Evolutionary conservation across 257 asterid genomes (phyloP).

Genomic region (Nicotiana noctiflora): DNA sequence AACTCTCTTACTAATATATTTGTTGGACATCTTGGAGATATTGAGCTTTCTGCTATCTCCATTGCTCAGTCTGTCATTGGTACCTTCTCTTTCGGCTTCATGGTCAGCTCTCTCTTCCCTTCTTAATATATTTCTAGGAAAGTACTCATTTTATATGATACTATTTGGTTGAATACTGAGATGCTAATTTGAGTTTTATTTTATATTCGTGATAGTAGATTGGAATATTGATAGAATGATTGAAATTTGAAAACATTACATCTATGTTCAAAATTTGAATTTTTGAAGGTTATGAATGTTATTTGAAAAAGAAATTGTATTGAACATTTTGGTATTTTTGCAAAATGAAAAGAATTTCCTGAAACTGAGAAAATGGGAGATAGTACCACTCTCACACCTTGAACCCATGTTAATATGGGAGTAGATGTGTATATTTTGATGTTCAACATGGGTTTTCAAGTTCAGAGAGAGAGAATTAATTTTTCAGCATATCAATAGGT

Average conservation of each 20-base stretch:
- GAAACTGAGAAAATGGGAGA: not conserved
- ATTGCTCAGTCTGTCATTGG: constrained; percentile 56
- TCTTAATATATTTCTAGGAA: not conserved
- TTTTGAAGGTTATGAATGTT: not conserved
- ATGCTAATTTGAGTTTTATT: too few relatives aligned
- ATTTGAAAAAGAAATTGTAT: not conserved
- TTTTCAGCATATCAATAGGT: not conserved
- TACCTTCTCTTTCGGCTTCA: constrained; percentile 52
- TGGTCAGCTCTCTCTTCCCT: not conserved
- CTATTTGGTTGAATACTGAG: too few relatives aligned
- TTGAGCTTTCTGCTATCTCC: constrained; percentile 61
- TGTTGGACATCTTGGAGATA: constrained; percentile 72
- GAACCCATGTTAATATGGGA: not conserved
- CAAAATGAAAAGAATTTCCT: not conserved
- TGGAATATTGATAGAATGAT: too few relatives aligned
- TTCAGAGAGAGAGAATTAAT: not conserved
- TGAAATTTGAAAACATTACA: not conserved
- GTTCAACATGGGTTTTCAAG: not conserved
- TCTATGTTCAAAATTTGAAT: not conserved
- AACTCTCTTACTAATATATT: constrained; percentile 42
- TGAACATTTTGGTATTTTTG: not conserved
- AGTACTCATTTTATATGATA: too few relatives aligned
- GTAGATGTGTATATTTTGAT: not conserved
- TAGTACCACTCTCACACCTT: not conserved
- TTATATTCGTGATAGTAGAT: too few relatives aligned